These are phyloP conservation scores for Dothistroma pini DNA, from an alignment of 2,329 filamentous ascomycete species.

Conservation along the genomic window DNA sequence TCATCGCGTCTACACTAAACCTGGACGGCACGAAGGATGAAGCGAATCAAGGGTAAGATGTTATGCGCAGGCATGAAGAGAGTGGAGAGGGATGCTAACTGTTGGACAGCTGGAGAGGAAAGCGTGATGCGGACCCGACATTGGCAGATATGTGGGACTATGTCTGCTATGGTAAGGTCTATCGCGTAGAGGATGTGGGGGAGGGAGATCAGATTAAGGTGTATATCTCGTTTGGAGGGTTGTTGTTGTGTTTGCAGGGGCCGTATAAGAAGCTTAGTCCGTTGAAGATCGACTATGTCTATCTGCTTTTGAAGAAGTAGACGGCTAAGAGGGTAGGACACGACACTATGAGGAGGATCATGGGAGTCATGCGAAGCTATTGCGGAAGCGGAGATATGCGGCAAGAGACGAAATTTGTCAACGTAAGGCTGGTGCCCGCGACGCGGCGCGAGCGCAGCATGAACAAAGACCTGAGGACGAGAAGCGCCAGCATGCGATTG, in stretches of 20 bases:
- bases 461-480: conserved; percentile 13
- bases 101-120: conserved; percentile 65
- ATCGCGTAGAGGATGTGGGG: conserved; percentile 74
- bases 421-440: too few species aligned
- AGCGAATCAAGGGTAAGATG: conserved; percentile 28
- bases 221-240: conserved; percentile 88
- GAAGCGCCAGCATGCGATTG: conserved; percentile 14
- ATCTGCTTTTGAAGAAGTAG: conserved; percentile 89
- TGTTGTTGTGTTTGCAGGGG: conserved; percentile 86
- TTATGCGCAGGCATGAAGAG: neutral
- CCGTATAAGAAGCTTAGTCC: conserved; percentile 94
- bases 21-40: conserved; percentile 71
- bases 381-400: neutral
- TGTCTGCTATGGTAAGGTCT: conserved; percentile 84
- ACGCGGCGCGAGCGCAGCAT: conserved; percentile 8
- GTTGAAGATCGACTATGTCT: conserved; percentile 87
- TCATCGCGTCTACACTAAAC: conserved; percentile 78
- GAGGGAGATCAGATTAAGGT: conserved; percentile 85
- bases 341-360: neutral
- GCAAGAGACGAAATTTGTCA: neutral
- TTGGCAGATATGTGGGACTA: conserved; percentile 81
- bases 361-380: neutral
- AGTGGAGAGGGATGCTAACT: neutral
- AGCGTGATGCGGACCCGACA: conserved; percentile 52
- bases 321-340: neutral